phyloP scores from a whole-genome alignment of 2,329 filamentous ascomycete species.

The Pezizomycotina sp. region DNA sequence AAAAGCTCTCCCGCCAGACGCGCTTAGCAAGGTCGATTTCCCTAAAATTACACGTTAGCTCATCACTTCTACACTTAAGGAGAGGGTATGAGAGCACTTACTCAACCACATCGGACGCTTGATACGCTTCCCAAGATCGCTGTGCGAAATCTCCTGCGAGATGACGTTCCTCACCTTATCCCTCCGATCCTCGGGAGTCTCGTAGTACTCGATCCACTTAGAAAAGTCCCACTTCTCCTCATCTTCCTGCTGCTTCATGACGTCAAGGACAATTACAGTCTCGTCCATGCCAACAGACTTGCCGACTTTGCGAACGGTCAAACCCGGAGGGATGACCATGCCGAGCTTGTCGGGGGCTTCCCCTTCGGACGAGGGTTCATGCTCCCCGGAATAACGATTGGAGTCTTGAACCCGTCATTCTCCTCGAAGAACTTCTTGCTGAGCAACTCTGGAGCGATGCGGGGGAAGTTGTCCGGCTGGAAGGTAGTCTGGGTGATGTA shows the following conservation, averaged over 20 bases:
- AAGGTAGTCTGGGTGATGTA: slow-evolving; percentile 47
- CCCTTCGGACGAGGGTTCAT: slow-evolving; percentile 41
- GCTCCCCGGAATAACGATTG: slow-evolving; percentile 47
- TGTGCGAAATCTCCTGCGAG: slow-evolving; percentile 50
- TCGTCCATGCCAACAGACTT: slow-evolving; percentile 48
- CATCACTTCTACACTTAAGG: not conserved
- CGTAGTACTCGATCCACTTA: slow-evolving; percentile 53
- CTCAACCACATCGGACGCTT: slow-evolving; percentile 46
- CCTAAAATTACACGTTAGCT: slow-evolving; percentile 25
- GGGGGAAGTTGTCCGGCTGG: slow-evolving; percentile 44
- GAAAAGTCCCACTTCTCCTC: slow-evolving; percentile 48
- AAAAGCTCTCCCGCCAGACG: slow-evolving; percentile 40
- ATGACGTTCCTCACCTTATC: slow-evolving; percentile 53
- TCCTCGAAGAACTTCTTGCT: slow-evolving; percentile 46
- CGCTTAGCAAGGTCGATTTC: slow-evolving; percentile 43
- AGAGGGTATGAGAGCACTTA: slow-evolving; percentile 4
- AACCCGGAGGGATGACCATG: slow-evolving; percentile 49
- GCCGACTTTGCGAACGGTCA: slow-evolving; percentile 47
- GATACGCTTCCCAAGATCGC: slow-evolving; percentile 44
- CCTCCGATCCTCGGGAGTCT: slow-evolving; percentile 39
- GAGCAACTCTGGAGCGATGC: slow-evolving; percentile 46
- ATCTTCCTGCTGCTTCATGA: slow-evolving; percentile 50
- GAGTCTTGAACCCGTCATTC: slow-evolving; percentile 46
- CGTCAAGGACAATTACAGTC: slow-evolving; percentile 49
- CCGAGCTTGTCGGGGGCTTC: slow-evolving; percentile 46